Base-by-base conservation (phyloP, 371 early-diverging fungal species). In the Mucor piriformis region DNA sequence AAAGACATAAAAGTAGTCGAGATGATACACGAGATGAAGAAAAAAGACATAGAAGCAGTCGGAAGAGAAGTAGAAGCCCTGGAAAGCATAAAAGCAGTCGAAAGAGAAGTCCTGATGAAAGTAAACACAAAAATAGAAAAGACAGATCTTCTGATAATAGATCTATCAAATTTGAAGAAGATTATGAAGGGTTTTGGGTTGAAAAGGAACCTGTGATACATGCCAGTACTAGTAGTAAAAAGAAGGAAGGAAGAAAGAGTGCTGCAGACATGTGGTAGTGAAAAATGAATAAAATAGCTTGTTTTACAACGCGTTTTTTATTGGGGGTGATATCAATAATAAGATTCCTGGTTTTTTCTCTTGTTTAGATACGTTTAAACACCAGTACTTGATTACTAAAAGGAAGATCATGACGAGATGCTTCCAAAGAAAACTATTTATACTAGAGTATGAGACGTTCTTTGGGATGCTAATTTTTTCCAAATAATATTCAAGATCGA, bases 141-240 rank as follows among this genome's bases (percentile, higher is more conserved):
- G 16, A 7, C 3, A 24, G 12, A 43, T 43, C 38, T 38, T 21
- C 47, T 8, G 10, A 5, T 2, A 25, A 33, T 54, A 32, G 52
- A n/a, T 46, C 46, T 13, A n/a, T 11, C 7, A 27, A 66, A 25
- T 63, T 55, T 23, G 76, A 72, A 25, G 64, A 55, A 3, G 50
- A 67, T 4, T 46, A 54, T 37, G 67, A 67, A 40, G 67, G 40
- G 0, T 51, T 63, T 46, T 78, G 79, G 79, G 76, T 78, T 1
- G 79, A 78, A 59, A 78, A 73, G 50, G 65, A 69, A 34, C 64
- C 60, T 18, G 54, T 54, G 42, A 25, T 50, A 18, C 20, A 34
- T 7, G 4, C 20, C 10, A 47, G 44, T 0, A 43, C 5, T 2
- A 13, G 15, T 16, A 23, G 16, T 29, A 38, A 47, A 18, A 54